Evolutionary conservation across 768 basidiomycete species (phyloP).

Genomic region (Favolaschia claudopus): DNA sequence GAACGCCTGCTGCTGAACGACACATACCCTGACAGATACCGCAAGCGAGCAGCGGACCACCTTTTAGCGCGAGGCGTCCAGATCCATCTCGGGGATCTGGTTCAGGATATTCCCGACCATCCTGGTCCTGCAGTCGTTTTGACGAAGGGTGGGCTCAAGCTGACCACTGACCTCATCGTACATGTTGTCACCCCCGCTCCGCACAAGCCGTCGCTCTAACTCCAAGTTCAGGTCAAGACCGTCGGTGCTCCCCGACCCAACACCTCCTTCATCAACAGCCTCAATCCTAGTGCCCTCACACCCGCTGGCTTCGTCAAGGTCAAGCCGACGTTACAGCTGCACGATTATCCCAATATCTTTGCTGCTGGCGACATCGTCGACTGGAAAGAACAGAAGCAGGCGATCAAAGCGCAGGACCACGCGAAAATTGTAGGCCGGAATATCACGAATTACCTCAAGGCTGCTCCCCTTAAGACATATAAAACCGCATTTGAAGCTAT

Average conservation of each 20-base stretch:
- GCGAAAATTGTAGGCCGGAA: conserved; percentile 56
- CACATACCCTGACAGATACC: conserved; percentile 52
- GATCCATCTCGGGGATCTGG: conserved; percentile 44
- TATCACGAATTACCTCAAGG: conserved; percentile 51
- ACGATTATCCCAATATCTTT: conserved; percentile 59
- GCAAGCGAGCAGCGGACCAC: conserved; percentile 45
- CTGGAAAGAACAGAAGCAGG: conserved; percentile 68
- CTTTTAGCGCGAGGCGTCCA: conserved; percentile 42
- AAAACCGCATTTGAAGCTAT: conserved; percentile 64
- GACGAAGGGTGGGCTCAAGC: conserved; percentile 45
- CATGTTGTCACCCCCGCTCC: conserved; percentile 14
- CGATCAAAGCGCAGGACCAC: conserved; percentile 54
- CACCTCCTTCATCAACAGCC: conserved; percentile 44
- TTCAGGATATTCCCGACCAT: conserved; percentile 42
- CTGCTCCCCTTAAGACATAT: conserved; percentile 41
- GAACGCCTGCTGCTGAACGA: conserved; percentile 49
- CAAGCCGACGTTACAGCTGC: conserved; percentile 63
- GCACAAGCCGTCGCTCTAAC: no score
- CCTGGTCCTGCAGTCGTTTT: conserved; percentile 39
- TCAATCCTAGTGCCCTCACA: conserved; percentile 41
- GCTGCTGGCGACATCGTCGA: conserved; percentile 74
- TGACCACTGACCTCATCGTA: conserved; percentile 56
- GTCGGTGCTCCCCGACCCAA: conserved; percentile 34
- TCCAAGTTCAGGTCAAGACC: conserved; percentile 5
- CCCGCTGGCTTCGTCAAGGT: conserved; percentile 56